Evolutionary conservation across 345 rosid species (phyloP).

Genomic region (Salix purpurea): DNA sequence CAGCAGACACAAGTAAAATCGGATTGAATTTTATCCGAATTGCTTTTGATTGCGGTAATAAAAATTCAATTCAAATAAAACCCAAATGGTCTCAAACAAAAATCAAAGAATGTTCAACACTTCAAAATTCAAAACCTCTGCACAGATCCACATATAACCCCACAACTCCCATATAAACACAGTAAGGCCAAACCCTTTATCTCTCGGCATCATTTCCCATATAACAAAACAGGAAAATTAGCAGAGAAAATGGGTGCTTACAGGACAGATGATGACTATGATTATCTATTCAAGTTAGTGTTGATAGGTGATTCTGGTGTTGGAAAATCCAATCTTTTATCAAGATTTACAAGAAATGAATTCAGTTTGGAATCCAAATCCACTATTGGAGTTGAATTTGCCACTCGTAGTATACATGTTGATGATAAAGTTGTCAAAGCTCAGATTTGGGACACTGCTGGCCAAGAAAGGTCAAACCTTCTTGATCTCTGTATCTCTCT

Average conservation of each 20-base stretch:
- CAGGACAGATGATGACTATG: conserved; percentile 26
- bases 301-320: conserved; percentile 28
- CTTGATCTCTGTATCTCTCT: not conserved
- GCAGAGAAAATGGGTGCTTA: conserved; percentile 18
- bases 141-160: not conserved
- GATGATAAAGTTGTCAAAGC: conserved; percentile 28
- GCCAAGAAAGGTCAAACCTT: conserved; percentile 20
- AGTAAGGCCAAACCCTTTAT: not conserved
- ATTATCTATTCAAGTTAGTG: conserved; percentile 23
- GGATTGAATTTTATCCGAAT: too few species aligned
- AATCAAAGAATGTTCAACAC: conserved; percentile 3
- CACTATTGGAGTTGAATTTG: conserved; percentile 30
- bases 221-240: too few species aligned
- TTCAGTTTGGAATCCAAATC: conserved; percentile 29
- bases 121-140: not conserved
- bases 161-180: not conserved
- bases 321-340: conserved; percentile 28
- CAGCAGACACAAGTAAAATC: too few species aligned
- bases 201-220: not conserved
- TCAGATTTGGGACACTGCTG: conserved; percentile 32
- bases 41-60: too few species aligned
- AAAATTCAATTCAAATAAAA: too few species aligned
- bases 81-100: not conserved
- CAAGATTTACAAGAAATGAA: conserved; percentile 25
- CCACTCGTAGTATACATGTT: conserved; percentile 27